Conservation (phyloP, 805 yeast species). For the Barnettozyma wickerhamii region DNA sequence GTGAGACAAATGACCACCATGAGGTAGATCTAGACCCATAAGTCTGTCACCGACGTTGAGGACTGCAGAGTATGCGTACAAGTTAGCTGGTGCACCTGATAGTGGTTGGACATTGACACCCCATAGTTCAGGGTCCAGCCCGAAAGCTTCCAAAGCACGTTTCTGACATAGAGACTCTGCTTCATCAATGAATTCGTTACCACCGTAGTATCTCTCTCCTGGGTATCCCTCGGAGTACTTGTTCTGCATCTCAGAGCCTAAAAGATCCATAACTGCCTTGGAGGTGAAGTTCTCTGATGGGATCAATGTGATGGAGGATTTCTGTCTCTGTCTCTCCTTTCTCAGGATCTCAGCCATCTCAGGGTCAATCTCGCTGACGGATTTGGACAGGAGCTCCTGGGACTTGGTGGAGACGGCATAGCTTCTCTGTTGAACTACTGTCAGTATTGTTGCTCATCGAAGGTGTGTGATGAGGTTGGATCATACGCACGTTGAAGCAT, state of each 20-base stretch:
- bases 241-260: conserved; percentile 97
- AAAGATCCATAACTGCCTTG: conserved; percentile 90
- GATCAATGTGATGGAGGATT: conserved; percentile 87
- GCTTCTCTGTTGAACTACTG: conserved; percentile 10
- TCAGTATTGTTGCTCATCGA: too few relatives aligned
- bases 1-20: conserved; percentile 98
- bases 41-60: conserved; percentile 94
- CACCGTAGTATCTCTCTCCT: conserved; percentile 98
- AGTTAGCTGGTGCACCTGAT: conserved; percentile 97
- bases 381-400: conserved; percentile 10
- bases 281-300: conserved; percentile 98
- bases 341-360: conserved; percentile 68
- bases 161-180: conserved; percentile 90
- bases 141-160: conserved; percentile 90
- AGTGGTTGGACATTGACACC: conserved; percentile 97
- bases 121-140: conserved; percentile 78
- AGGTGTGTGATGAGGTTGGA: neutral
- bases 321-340: conserved; percentile 88
- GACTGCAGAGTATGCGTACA: conserved; percentile 93
- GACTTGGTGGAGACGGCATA: conserved; percentile 12
- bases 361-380: conserved; percentile 58
- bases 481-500: conserved; percentile 3
- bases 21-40: conserved; percentile 98
- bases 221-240: conserved; percentile 99
- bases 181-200: conserved; percentile 94